Evolutionary conservation across 2,329 filamentous ascomycete species (phyloP).

Genomic region (Colletotrichum echinochloae): DNA sequence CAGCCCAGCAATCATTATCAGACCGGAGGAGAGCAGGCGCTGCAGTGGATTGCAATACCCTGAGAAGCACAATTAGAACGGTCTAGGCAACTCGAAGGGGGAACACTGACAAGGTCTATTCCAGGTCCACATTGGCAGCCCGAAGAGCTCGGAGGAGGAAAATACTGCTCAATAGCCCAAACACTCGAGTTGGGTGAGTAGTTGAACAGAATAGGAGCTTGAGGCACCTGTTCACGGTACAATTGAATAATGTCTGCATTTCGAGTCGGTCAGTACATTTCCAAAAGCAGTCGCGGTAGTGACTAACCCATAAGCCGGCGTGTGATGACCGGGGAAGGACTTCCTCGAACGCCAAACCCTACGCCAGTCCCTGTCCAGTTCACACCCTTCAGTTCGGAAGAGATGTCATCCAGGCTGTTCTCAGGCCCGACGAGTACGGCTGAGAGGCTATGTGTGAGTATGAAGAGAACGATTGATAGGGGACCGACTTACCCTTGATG

Average conservation of each 20-base stretch:
- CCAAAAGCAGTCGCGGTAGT: neutral
- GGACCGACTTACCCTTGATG: constrained; percentile 20
- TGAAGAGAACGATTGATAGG: neutral
- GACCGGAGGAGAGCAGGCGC: constrained; percentile 16
- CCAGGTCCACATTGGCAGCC: constrained; percentile 18
- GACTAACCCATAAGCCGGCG: constrained; percentile 21
- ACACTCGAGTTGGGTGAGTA: constrained; percentile 27
- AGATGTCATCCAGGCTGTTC: constrained; percentile 13
- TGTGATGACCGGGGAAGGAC: constrained; percentile 23
- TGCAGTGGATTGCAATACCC: constrained; percentile 29
- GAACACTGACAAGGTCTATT: constrained; percentile 12
- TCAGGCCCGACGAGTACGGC: constrained; percentile 33
- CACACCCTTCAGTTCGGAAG: constrained; percentile 18
- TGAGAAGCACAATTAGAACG: neutral
- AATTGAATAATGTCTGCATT: constrained; percentile 27
- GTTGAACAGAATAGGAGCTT: constrained; percentile 32
- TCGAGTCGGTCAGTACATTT: neutral
- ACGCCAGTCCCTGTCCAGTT: constrained; percentile 34
- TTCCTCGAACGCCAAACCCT: constrained; percentile 33
- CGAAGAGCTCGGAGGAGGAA: constrained; percentile 2
- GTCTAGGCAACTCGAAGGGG: neutral
- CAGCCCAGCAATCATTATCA: neutral
- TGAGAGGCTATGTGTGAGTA: neutral
- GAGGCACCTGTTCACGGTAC: constrained; percentile 27
- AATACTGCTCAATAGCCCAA: constrained; percentile 38